phyloP scores from a whole-genome alignment of 1,284 basidiomycete species.

The Fomitopsis pinicola region DNA sequence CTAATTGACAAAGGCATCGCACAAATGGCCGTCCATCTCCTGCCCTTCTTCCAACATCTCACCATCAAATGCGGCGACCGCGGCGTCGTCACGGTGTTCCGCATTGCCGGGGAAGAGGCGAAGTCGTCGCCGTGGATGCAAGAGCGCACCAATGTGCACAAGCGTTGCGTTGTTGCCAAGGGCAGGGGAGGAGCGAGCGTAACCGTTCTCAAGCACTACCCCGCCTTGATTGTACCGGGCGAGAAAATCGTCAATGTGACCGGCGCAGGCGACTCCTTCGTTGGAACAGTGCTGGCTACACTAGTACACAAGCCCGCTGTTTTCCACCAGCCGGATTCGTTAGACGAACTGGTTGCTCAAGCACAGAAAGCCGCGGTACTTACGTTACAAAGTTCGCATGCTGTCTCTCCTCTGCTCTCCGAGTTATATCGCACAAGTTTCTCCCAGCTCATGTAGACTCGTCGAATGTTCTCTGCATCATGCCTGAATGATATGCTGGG shows the following conservation, averaged over 20 bases:
- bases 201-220: slow-evolving; percentile 69
- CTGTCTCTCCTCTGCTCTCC: slow-evolving; percentile 63
- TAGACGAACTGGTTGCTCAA: slow-evolving; percentile 40
- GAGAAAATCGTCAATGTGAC: slow-evolving; percentile 71
- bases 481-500: background rate
- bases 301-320: slow-evolving; percentile 40
- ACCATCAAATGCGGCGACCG: slow-evolving; percentile 79
- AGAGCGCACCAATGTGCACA: slow-evolving; percentile 41
- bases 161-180: slow-evolving; percentile 49
- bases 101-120: slow-evolving; percentile 40
- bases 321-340: slow-evolving; percentile 40
- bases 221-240: slow-evolving; percentile 44
- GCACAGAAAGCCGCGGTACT: slow-evolving; percentile 66
- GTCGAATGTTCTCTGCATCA: background rate
- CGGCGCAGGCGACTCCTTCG: slow-evolving; percentile 88
- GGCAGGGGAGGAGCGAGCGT: slow-evolving; percentile 39
- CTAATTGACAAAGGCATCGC: slow-evolving; percentile 64
- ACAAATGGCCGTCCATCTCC: slow-evolving; percentile 74
- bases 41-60: slow-evolving; percentile 79
- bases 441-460: background rate
- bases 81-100: slow-evolving; percentile 65
- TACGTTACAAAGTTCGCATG: slow-evolving; percentile 55
- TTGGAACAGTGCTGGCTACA: slow-evolving; percentile 67
- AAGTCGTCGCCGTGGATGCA: slow-evolving; percentile 40
- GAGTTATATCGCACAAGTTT: slow-evolving; percentile 9